Percentiles rank a stretch among this genome's conserved stretches.
phyloP scores from a whole-genome alignment of 129 eudicot genomes.

The Flaveria robusta region DNA sequence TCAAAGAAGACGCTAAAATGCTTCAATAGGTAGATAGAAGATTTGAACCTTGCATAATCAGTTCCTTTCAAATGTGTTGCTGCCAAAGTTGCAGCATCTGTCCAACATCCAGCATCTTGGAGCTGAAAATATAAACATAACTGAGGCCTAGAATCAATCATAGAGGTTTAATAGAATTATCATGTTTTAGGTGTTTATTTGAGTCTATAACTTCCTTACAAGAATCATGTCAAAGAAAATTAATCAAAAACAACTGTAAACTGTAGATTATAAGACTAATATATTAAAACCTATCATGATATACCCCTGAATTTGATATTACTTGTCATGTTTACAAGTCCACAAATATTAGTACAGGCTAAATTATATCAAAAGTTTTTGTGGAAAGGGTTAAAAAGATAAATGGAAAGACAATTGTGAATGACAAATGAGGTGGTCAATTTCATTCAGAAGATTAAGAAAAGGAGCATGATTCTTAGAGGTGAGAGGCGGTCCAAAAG shows the following conservation, averaged over 20 bases:
- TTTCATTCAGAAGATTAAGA: too few species aligned
- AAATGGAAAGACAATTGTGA: too few species aligned
- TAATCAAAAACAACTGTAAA: neutral
- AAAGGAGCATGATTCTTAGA: too few species aligned
- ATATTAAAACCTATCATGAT: neutral
- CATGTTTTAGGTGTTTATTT: constrained; percentile 5
- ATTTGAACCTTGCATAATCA: constrained; percentile 81
- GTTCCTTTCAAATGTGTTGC: constrained; percentile 96
- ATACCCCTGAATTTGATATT: too few species aligned
- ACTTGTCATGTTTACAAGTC: too few species aligned
- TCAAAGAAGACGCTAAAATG: neutral
- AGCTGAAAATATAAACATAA: constrained; percentile 53
- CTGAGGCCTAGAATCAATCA: constrained; percentile 11
- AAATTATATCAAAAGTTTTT: too few species aligned
- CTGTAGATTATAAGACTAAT: neutral
- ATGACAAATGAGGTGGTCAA: too few species aligned
- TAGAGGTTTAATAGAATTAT: neutral
- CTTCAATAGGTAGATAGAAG: constrained; percentile 26
- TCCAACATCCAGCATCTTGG: constrained; percentile 99
- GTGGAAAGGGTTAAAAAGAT: too few species aligned
- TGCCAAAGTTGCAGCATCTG: constrained; percentile 98
- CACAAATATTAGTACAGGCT: too few species aligned
- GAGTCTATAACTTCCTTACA: neutral
- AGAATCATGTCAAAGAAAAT: neutral
- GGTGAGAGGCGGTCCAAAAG: too few species aligned